Percentiles rank a stretch among this genome's conserved stretches.
These are phyloP conservation scores for Penicillium freii DNA, from an alignment of 2,329 filamentous ascomycete genomes.

Conservation along the genomic window DNA sequence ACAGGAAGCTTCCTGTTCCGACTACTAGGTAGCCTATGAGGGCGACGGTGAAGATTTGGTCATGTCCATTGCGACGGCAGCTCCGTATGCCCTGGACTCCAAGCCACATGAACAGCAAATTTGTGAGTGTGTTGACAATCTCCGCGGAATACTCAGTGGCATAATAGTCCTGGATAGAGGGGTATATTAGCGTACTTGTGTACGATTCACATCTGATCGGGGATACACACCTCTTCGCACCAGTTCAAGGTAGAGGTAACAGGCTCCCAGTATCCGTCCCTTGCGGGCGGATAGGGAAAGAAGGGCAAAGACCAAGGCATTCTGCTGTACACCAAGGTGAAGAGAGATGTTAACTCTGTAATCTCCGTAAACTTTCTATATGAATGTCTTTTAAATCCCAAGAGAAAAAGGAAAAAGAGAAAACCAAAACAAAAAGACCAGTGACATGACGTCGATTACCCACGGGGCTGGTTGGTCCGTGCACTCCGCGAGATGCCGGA, in stretches of 20 bases:
- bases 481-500: slow-evolving; percentile 24
- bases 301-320: slow-evolving; percentile 35
- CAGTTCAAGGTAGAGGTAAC: slow-evolving; percentile 73
- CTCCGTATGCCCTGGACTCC: slow-evolving; percentile 72
- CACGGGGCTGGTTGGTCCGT: slow-evolving; percentile 12
- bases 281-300: slow-evolving; percentile 47
- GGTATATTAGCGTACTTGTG: background rate
- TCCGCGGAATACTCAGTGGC: slow-evolving; percentile 73
- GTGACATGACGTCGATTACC: slow-evolving; percentile 23
- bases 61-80: slow-evolving; percentile 70
- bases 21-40: slow-evolving; percentile 63
- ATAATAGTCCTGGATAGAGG: slow-evolving; percentile 63
- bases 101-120: slow-evolving; percentile 75
- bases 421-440: background rate
- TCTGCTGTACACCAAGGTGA: background rate
- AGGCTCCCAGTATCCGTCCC: slow-evolving; percentile 64
- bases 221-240: slow-evolving; percentile 67
- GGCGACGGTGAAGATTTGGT: slow-evolving; percentile 69
- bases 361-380: background rate
- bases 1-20: slow-evolving; percentile 61
- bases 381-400: background rate
- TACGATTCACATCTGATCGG: background rate
- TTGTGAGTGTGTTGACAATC: slow-evolving; percentile 78
- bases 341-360: background rate
- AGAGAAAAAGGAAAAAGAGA: background rate